A percentile compares a stretch with the other conserved stretches of the same genome.
phyloP scores from a whole-genome alignment of 179 eudicot species.

The Corrigiola litoralis region DNA sequence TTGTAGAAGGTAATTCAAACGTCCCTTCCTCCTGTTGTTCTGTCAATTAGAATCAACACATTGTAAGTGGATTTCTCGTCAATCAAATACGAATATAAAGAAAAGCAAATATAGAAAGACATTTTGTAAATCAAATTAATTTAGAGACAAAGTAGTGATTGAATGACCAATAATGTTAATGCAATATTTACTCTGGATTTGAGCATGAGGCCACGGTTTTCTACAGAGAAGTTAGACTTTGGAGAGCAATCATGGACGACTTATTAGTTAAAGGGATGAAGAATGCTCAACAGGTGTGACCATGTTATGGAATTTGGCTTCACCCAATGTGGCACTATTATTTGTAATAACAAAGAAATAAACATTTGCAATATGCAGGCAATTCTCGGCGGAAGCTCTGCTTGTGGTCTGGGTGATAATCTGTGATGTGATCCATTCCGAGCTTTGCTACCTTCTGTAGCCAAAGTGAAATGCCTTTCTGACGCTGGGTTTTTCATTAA shows the following conservation, averaged over 20 bases:
- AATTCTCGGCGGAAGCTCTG: background rate
- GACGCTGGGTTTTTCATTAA: background rate
- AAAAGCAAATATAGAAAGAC: background rate
- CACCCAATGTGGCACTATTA: too few relatives aligned
- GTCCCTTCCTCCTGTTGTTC: constrained; percentile 93
- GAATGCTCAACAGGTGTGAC: constrained; percentile 43
- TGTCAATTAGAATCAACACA: constrained; percentile 23
- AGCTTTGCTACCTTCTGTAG: background rate
- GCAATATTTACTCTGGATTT: background rate
- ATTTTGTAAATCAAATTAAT: too few relatives aligned
- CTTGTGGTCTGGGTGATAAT: background rate
- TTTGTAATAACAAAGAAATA: background rate
- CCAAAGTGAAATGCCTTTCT: background rate
- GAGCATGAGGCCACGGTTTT: constrained; percentile 34
- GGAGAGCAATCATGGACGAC: constrained; percentile 49
- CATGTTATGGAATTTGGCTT: background rate
- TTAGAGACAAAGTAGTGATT: too few relatives aligned
- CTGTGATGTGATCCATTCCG: background rate
- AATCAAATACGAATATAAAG: too few relatives aligned
- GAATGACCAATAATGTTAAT: background rate
- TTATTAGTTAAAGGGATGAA: constrained; percentile 50
- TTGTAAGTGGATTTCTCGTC: background rate
- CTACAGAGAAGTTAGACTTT: constrained; percentile 58
- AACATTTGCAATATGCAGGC: background rate
- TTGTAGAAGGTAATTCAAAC: constrained; percentile 83